Base-by-base conservation (phyloP, 2,329 filamentous ascomycete genomes). In the Diaporthe caulivora region DNA sequence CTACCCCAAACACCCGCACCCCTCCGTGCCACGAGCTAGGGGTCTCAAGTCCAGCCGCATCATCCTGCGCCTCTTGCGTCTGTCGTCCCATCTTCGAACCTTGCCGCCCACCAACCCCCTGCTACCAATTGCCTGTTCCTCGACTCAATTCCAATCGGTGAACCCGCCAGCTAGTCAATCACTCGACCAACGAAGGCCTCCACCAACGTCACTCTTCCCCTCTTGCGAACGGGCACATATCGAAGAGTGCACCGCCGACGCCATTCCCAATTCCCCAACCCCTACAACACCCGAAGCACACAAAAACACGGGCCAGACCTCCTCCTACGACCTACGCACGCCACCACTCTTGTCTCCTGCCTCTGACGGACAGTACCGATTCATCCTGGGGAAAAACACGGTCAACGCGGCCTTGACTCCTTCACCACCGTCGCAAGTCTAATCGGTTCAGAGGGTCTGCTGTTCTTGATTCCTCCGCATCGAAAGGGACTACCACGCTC, bases 21-120 rank as follows among this genome's bases (percentile, higher is more conserved):
- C 71, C 72, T 29, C 74, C 75, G 73, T 76, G 57, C 69, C 54
- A 75, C 74, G 70, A 72, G 77, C 76, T 75, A 77, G 75, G 76
- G 76, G 75, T 70, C 74, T 73, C 71, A 71, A 53, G 44, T 62
- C 44, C 26, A 60, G 42, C 55, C 68, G 68, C 68, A 60, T 74
- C 70, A 49, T 60, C 65, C 62, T 49, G 73, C 72, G 72, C 75
- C 70, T 67, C 62, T 40, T 40, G 55, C 68, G 68, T 70, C 54
- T 55, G 68, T 54, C 68, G 51, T 74, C 65, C 37, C 70, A 74
- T 75, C 71, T 69, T 54, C 68, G 24, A 73, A 49, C 62, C 62
- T 65, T 65, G 29, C 44, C 21, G 44, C 9, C 62, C 9, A 53
- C 62, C 44, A 53, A n/a, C 62, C 62, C 44, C 62, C 62, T 67